Conservation (phyloP, 305 asterid species). For the Petunia hybrid region DNA sequence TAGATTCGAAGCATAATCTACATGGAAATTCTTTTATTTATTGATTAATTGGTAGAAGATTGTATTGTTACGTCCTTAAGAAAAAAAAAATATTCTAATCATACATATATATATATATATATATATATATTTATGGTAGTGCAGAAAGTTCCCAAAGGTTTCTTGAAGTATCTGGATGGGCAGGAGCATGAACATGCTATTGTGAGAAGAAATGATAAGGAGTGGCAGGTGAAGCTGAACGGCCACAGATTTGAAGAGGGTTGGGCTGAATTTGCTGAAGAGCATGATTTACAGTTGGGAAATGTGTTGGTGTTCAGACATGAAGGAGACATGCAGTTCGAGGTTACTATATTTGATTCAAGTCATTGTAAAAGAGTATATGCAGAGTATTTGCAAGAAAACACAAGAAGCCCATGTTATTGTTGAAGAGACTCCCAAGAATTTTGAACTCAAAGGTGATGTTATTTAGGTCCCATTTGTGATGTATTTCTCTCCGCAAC, state of each 20-base stretch:
- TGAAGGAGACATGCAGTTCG: constrained; percentile 37
- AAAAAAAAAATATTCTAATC: neutral
- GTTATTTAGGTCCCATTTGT: too few species aligned
- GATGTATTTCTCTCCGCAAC: too few species aligned
- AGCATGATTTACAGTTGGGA: constrained; percentile 28
- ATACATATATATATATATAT: neutral
- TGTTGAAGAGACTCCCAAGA: neutral
- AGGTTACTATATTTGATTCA: constrained; percentile 25
- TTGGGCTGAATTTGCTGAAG: constrained; percentile 32
- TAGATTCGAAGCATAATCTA: too few species aligned
- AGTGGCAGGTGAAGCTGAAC: constrained; percentile 35
- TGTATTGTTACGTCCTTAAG: too few species aligned
- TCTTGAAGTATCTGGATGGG: too few species aligned
- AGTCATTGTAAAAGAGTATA: constrained; percentile 27
- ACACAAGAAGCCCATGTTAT: neutral
- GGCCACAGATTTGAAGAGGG: neutral
- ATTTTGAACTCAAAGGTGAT: neutral
- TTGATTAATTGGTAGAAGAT: too few species aligned
- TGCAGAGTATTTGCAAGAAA: neutral
- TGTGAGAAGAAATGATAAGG: constrained; percentile 21
- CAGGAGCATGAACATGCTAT: neutral
- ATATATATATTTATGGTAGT: neutral
- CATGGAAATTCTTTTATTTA: too few species aligned
- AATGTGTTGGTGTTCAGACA: constrained; percentile 7
- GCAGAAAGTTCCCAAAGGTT: neutral